A percentile compares a stretch with the other conserved stretches of the same genome.
Evolutionary conservation across 306 rosid genomes (phyloP).

Genomic region (Leucaena leucocephala): DNA sequence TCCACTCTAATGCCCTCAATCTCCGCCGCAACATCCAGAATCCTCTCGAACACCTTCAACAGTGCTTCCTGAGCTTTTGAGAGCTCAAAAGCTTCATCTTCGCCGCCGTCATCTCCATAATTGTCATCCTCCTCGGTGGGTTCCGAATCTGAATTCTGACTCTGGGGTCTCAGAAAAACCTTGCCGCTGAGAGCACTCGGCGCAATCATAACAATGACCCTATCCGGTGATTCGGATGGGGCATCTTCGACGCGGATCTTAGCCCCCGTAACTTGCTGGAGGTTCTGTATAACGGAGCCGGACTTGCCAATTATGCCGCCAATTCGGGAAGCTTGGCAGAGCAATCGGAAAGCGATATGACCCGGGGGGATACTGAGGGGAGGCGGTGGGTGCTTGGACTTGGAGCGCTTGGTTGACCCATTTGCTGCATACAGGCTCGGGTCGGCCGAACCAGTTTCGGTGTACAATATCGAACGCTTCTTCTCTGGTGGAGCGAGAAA

Average conservation of each 20-base stretch:
- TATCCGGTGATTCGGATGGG: constrained; percentile 71
- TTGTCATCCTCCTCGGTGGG: background rate
- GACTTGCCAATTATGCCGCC: constrained; percentile 96
- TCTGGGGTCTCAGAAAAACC: constrained; percentile 4
- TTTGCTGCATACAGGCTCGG: constrained; percentile 41
- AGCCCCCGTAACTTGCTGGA: constrained; percentile 78
- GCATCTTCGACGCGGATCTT: constrained; percentile 87
- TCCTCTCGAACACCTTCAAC: constrained; percentile 84
- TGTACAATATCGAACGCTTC: constrained; percentile 58
- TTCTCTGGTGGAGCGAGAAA: constrained; percentile 69
- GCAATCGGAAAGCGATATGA: constrained; percentile 80
- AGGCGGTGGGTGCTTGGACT: constrained; percentile 52
- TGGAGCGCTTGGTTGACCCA: constrained; percentile 70
- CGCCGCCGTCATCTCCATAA: background rate
- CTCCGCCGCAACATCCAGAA: constrained; percentile 91
- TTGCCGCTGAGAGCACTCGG: constrained; percentile 39
- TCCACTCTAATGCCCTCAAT: constrained; percentile 60
- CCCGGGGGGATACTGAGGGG: constrained; percentile 64
- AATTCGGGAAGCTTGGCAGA: constrained; percentile 83
- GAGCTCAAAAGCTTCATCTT: constrained; percentile 49
- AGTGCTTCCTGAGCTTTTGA: constrained; percentile 92
- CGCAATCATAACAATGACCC: constrained; percentile 64
- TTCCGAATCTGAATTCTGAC: background rate
- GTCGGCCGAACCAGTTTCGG: constrained; percentile 42
- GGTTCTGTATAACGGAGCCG: constrained; percentile 71